Evolutionary conservation across 75 land plant species (phyloP).

Genomic region (Sequoia sempervirens): DNA sequence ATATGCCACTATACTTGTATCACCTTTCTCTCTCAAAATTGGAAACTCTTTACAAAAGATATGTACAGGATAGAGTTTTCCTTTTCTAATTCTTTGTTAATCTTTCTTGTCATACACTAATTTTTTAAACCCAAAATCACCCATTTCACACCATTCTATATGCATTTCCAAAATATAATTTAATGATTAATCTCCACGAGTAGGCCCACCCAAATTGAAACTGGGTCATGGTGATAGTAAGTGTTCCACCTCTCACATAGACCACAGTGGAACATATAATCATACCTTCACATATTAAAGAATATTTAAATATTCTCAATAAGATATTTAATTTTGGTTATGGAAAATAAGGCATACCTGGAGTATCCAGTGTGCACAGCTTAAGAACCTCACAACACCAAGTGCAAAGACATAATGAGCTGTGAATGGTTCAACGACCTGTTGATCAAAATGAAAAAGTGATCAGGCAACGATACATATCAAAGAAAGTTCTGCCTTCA

Average conservation of each 20-base stretch:
- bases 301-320: background rate
- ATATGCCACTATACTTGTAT: background rate
- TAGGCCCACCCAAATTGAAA: background rate
- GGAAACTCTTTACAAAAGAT: background rate
- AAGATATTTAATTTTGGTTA: background rate
- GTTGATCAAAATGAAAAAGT: constrained; percentile 15
- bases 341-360: constrained; percentile 52
- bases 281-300: background rate
- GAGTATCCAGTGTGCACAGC: constrained; percentile 98
- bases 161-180: background rate
- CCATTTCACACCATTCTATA: background rate
- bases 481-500: background rate
- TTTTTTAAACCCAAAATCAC: background rate
- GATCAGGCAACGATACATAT: background rate
- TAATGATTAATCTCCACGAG: background rate
- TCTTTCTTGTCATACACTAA: background rate
- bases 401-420: constrained; percentile 98
- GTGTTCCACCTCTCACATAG: background rate
- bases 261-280: too few species aligned
- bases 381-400: constrained; percentile 91
- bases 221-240: background rate
- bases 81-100: background rate
- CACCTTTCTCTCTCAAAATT: background rate
- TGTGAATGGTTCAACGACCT: constrained; percentile 98
- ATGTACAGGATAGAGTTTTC: background rate